A percentile compares a stretch with the other conserved stretches of the same genome.
phyloP scores from a whole-genome alignment of 345 rosid genomes.

The Hibiscus syriacus region DNA sequence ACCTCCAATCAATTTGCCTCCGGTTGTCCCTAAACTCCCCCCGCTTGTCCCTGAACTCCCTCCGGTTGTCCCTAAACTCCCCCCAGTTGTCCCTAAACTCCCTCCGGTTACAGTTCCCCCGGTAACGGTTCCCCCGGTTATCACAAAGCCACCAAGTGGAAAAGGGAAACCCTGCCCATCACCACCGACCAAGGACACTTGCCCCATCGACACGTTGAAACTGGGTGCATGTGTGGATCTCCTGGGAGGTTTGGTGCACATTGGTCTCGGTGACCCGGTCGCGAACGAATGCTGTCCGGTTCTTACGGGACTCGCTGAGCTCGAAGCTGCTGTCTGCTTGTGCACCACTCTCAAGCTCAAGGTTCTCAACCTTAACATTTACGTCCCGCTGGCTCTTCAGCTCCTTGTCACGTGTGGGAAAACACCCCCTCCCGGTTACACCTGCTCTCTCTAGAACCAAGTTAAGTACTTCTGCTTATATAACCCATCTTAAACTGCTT shows the following conservation, averaged over 20 bases:
- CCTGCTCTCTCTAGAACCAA: constrained; percentile 58
- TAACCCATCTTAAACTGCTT: background rate
- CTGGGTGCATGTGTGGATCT: constrained; percentile 89
- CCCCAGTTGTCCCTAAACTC: constrained; percentile 15
- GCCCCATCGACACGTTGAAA: constrained; percentile 79
- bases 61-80: too few species aligned
- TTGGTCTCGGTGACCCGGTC: constrained; percentile 69
- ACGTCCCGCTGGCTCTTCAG: constrained; percentile 87
- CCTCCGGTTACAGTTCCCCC: constrained; percentile 16
- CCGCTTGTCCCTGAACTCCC: too few species aligned
- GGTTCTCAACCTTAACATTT: constrained; percentile 70
- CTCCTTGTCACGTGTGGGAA: constrained; percentile 90
- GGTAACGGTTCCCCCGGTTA: constrained; percentile 23
- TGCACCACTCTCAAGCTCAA: constrained; percentile 88
- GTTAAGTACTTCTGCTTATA: constrained; percentile 9
- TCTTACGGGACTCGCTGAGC: constrained; percentile 64
- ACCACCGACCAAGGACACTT: constrained; percentile 23
- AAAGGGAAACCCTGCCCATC: constrained; percentile 12
- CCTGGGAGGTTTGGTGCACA: constrained; percentile 81
- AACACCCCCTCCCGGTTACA: constrained; percentile 95
- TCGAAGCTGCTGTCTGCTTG: constrained; percentile 83
- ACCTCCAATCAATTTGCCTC: constrained; percentile 24
- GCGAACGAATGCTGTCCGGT: constrained; percentile 80
- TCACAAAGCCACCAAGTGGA: constrained; percentile 16
- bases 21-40: too few species aligned